phyloP scores from a whole-genome alignment of 202 grass and related monocot species.

The Setaria italica region DNA sequence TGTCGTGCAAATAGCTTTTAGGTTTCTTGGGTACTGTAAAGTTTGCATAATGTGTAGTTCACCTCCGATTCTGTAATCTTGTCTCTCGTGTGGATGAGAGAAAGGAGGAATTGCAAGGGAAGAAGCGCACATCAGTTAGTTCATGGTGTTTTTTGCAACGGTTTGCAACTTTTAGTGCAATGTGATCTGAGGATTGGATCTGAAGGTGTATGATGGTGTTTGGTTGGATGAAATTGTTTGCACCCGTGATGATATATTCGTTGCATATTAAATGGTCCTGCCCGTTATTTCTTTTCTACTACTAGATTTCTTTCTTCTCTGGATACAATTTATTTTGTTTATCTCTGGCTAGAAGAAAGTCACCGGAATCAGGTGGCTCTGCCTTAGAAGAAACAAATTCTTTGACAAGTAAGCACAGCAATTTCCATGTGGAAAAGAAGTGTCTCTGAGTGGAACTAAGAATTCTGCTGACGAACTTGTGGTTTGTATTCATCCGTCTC shows the following conservation, averaged over 20 bases:
- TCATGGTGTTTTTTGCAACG: neutral
- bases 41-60: constrained; percentile 46
- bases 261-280: neutral
- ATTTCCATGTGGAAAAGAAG: neutral
- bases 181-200: constrained; percentile 33
- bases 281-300: neutral
- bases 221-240: constrained; percentile 9
- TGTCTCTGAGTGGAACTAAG: neutral
- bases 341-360: neutral
- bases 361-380: neutral
- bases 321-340: neutral
- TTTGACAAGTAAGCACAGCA: neutral
- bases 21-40: constrained; percentile 48
- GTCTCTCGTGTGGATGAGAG: constrained; percentile 1
- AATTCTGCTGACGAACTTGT: constrained; percentile 2
- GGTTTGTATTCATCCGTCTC: neutral
- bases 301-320: neutral
- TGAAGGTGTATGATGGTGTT: constrained; percentile 19
- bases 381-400: constrained; percentile 24
- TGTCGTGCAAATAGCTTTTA: constrained; percentile 43
- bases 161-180: constrained; percentile 10
- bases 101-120: neutral
- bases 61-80: constrained; percentile 39
- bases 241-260: neutral
- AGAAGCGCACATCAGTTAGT: constrained; percentile 3